Evolutionary conservation across 176 grass and related monocot species (phyloP), one percentile per base, ranked within the genome.

Genomic region (Neostapfia colusana): DNA sequence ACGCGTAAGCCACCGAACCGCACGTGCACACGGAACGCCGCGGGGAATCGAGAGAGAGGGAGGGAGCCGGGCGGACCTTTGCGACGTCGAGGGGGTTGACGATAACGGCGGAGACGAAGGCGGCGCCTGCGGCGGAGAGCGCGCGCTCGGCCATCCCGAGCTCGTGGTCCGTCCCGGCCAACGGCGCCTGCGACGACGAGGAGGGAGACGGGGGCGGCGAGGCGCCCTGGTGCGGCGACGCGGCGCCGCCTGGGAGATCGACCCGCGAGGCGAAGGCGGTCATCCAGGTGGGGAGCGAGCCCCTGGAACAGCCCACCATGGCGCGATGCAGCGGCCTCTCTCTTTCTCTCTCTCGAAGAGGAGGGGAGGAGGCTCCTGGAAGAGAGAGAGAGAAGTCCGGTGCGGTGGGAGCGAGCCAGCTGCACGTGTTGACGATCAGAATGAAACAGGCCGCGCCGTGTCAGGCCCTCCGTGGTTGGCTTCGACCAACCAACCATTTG

Each of bases 31-130:
- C 49, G 49, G 6, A 7, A 20, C 17, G 17, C 49, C 5, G 15
- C 13, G 13, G 14, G 4, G 11, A 20, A 31, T 3, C 31, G 31
- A 31, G 31, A 31, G 31, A n/a, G n/a, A n/a, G 46, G 0, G 57
- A 25, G 39, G 36, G 35, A 23, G 18, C 6, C 8, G 40, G 28
- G 50, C 61, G 46, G 26, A 97, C 93, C 90, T 98, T 98, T 24
- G 87, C 95, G 37, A 98, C 95, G 79, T 98, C 95, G 4, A 98
- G 95, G 10, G 95, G 95, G 42, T 98, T 98, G 64, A 94, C 87
- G 63, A 98, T 85, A 57, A 98, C 82, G 4, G 91, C 91, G 15
- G 95, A 94, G 59, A 98, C 68, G 73, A 98, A 85, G 42, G 91
- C 95, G 49, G 95, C 95, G 15, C 87, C 85, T 41, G 89, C 95